Base-by-base conservation (phyloP, 176 grass and related monocot species). In the Dendrocalamus sinicus region DNA sequence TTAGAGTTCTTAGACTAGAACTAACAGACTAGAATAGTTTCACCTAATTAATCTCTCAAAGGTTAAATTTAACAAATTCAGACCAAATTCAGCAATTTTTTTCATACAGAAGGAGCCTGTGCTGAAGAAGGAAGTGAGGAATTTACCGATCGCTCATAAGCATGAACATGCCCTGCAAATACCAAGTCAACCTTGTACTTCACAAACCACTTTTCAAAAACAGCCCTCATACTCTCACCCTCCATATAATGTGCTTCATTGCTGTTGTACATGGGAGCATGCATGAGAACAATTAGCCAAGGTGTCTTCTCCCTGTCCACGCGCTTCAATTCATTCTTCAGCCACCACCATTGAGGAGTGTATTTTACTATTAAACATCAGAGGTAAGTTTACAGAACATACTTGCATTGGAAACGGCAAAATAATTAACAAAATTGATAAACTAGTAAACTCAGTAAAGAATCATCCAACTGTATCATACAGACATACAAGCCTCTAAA, bases 211-310 rank as follows among this genome's bases (percentile, higher is more conserved):
- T 74, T 73, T 67, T 95, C 93, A 68, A 98, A 98, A 86, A 69
- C 93, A 81, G 71, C 90, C 50, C 96, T 73, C 91, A 98, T 95
- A 11, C 93, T 95, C 89, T 98, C 96, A 15, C 96, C 96, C 82
- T 98, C 96, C 96, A 95, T 92, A 62, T 91, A 98, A 77, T 95
- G 93, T 58, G 84, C 93, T 30, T 92, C 51, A 48, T 98, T 98
- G 77, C 93, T 95, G 75, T 95, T 98, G 90, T 98, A 95, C 26
- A 98, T 81, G 66, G 96, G 96, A 40, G 83, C 51, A 78, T 98
- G 96, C 96, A 98, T 98, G 67, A 98, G 90, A 86, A 95, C 88
- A 44, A 98, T 98, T 67, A 98, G 88, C 96, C 96, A 98, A n/a
- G 96, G 96, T 47, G 96, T 98, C 90, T 95, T 95, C 86, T 98